A percentile compares a stretch with the other conserved stretches of the same genome.
Evolutionary conservation across 2,329 filamentous ascomycete genomes (phyloP).

Genomic region (Dothistroma pini): DNA sequence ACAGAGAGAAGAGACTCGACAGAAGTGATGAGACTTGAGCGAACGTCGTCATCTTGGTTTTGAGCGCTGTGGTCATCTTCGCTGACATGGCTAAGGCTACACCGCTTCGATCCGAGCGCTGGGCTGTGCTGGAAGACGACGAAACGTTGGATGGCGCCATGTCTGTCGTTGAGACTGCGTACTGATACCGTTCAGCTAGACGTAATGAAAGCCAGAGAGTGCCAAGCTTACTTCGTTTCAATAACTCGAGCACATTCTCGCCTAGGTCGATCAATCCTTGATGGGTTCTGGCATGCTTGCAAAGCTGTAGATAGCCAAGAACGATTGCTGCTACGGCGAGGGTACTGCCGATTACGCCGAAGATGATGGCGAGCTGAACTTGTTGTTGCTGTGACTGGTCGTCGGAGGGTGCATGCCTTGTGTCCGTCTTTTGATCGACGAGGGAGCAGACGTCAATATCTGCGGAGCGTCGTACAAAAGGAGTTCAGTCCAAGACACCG

Average conservation of each 20-base stretch:
- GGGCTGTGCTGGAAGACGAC: too few species aligned
- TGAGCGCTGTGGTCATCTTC: too few species aligned
- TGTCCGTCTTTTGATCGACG: too few species aligned
- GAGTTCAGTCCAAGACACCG: too few species aligned
- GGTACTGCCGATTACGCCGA: not conserved
- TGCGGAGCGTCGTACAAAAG: too few species aligned
- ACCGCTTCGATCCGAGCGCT: not conserved
- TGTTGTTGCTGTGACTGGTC: not conserved
- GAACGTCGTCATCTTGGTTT: too few species aligned
- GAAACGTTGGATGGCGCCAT: not conserved
- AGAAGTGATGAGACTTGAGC: too few species aligned
- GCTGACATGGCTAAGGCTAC: too few species aligned
- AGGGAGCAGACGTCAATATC: too few species aligned
- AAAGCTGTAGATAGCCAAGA: slow-evolving; percentile 4
- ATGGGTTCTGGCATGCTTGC: not conserved
- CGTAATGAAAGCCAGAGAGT: not conserved
- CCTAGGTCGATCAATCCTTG: not conserved
- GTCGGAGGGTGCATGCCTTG: too few species aligned
- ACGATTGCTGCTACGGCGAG: not conserved
- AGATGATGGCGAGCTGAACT: slow-evolving; percentile 5
- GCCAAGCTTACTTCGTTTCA: not conserved
- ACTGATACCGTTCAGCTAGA: not conserved
- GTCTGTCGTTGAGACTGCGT: slow-evolving; percentile 1
- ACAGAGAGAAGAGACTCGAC: too few species aligned
- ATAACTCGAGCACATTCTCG: not conserved